Conservation (phyloP, 2,329 filamentous ascomycete genomes). For the Pestalotiopsis sp. region DNA sequence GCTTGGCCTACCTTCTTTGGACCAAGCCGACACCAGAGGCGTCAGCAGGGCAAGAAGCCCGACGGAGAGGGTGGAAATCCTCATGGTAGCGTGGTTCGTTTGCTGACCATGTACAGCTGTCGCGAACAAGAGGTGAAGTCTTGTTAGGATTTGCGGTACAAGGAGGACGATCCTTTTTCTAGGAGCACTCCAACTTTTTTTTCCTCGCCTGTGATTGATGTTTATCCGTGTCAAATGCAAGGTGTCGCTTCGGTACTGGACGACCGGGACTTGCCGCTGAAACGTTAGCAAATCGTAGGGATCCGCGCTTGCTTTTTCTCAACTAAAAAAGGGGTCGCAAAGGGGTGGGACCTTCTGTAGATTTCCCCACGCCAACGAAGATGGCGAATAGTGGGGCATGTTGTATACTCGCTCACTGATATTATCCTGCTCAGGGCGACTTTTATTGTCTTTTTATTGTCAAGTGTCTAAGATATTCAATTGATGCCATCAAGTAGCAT, state of each 20-base stretch:
- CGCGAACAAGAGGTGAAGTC: neutral
- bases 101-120: neutral
- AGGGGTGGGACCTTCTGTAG: neutral
- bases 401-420: too few relatives aligned
- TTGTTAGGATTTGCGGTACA: neutral
- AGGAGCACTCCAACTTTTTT: conserved; percentile 7
- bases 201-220: neutral
- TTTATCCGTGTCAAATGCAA: conserved; percentile 9
- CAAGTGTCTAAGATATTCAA: too few relatives aligned
- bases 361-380: too few relatives aligned
- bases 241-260: conserved; percentile 11
- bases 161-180: neutral
- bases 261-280: conserved; percentile 10
- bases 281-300: conserved; percentile 3
- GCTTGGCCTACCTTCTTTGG: conserved; percentile 72
- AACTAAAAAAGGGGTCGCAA: neutral
- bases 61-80: conserved; percentile 66
- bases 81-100: conserved; percentile 64
- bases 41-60: conserved; percentile 71
- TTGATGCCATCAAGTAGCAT: too few relatives aligned
- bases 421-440: too few relatives aligned
- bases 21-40: conserved; percentile 75
- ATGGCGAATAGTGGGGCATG: too few relatives aligned
- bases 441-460: too few relatives aligned
- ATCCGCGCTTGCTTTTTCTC: neutral